Evolutionary conservation across 2,329 filamentous ascomycete genomes (phyloP).

Genomic region (Ceratocystis alfenasii): DNA sequence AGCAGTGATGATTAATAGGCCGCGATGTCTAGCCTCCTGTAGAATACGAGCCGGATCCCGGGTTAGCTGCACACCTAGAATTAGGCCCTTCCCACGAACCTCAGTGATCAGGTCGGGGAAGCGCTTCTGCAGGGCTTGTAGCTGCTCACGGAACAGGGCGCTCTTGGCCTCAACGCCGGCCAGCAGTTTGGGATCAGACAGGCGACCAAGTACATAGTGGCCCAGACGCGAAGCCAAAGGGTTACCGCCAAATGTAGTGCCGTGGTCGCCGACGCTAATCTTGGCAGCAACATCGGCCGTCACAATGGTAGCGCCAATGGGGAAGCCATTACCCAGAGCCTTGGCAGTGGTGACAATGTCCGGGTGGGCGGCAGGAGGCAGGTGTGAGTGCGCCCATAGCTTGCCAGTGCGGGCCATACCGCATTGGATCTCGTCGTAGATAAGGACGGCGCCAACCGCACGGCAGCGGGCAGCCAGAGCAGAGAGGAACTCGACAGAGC

Average conservation of each 20-base stretch:
- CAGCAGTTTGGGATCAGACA: slow-evolving; percentile 61
- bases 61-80: slow-evolving; percentile 73
- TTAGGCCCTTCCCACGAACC: slow-evolving; percentile 69
- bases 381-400: slow-evolving; percentile 74
- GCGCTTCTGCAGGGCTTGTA: slow-evolving; percentile 36
- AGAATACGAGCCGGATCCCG: slow-evolving; percentile 63
- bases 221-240: slow-evolving; percentile 74
- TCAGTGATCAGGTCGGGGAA: slow-evolving; percentile 64
- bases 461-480: slow-evolving; percentile 76
- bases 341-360: slow-evolving; percentile 92
- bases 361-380: slow-evolving; percentile 72
- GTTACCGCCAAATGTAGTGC: slow-evolving; percentile 89
- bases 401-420: slow-evolving; percentile 76
- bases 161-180: slow-evolving; percentile 55
- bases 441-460: slow-evolving; percentile 75
- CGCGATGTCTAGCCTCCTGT: slow-evolving; percentile 74
- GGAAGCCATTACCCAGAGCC: slow-evolving; percentile 91
- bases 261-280: slow-evolving; percentile 61
- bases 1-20: slow-evolving; percentile 80
- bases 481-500: slow-evolving; percentile 67
- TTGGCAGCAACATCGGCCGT: slow-evolving; percentile 33
- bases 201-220: slow-evolving; percentile 68
- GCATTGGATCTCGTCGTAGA: slow-evolving; percentile 97
- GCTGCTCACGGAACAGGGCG: slow-evolving; percentile 37
- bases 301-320: slow-evolving; percentile 61